phyloP scores from a whole-genome alignment of 73 alveolate genomes.

The Breviolum minutum region DNA sequence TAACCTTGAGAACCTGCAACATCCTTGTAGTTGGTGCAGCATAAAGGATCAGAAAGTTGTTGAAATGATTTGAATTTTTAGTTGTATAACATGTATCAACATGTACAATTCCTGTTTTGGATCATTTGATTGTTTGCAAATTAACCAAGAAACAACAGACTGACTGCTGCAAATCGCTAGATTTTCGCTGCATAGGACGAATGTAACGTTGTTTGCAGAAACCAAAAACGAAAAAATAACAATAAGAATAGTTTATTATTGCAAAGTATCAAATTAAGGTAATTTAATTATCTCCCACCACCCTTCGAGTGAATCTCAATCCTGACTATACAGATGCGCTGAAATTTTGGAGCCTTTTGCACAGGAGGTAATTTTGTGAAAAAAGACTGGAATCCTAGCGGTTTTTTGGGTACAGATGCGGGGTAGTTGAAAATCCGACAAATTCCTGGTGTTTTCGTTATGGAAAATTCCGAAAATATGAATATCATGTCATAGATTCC shows the following conservation, averaged over 20 bases:
- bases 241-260: background rate
- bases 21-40: background rate
- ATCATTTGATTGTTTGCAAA: background rate
- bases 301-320: background rate
- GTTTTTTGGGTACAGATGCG: too few species aligned
- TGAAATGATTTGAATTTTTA: background rate
- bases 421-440: too few species aligned
- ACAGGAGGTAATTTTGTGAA: background rate
- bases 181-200: conserved; percentile 9
- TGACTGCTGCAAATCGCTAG: background rate
- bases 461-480: too few species aligned
- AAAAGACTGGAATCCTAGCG: too few species aligned
- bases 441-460: too few species aligned
- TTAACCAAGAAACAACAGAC: background rate
- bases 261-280: too few species aligned
- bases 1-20: background rate
- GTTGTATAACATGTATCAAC: background rate
- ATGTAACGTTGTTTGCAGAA: conserved; percentile 18
- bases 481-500: too few species aligned
- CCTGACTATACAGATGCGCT: background rate
- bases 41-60: too few species aligned
- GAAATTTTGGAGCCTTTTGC: background rate
- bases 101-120: background rate
- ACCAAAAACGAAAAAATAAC: background rate
- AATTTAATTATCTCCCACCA: background rate